Percentiles rank a stretch among this genome's conserved stretches.
These are phyloP conservation scores for Saussurea involucrata DNA, from an alignment of 129 eudicot genomes.

Conservation along the genomic window DNA sequence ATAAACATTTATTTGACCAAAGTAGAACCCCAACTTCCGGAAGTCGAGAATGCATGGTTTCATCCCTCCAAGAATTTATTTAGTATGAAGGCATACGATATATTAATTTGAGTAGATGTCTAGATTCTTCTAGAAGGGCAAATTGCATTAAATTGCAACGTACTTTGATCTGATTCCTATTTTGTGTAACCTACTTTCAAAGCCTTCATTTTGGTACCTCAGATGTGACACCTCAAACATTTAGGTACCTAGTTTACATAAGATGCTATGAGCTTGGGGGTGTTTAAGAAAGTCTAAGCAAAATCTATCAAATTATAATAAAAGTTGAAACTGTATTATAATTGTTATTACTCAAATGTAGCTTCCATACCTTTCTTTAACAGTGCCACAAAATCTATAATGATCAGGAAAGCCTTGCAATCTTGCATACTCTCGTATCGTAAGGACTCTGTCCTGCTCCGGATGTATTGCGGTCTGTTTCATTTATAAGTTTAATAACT, in stretches of 20 bases:
- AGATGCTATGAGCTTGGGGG: background rate
- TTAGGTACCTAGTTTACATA: background rate
- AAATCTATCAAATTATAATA: background rate
- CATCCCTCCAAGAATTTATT: background rate
- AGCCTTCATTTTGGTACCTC: background rate
- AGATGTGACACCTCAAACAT: background rate
- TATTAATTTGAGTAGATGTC: background rate
- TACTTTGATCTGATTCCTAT: background rate
- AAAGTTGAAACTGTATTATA: background rate
- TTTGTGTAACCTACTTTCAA: background rate
- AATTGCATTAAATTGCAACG: background rate
- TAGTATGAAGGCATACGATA: background rate
- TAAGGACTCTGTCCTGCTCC: conserved; percentile 84
- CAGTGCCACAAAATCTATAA: conserved; percentile 76
- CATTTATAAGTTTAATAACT: background rate
- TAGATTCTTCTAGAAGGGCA: background rate
- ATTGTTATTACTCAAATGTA: background rate
- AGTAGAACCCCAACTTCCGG: background rate
- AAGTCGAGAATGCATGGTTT: background rate
- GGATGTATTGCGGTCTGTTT: conserved; percentile 72
- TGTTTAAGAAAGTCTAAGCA: too few relatives aligned
- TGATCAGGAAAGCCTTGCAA: conserved; percentile 91
- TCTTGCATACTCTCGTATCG: conserved; percentile 86
- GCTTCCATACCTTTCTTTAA: conserved; percentile 63
- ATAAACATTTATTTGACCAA: background rate